Evolutionary conservation across 768 basidiomycete species (phyloP).

Genomic region (Cubamyces lactineus): DNA sequence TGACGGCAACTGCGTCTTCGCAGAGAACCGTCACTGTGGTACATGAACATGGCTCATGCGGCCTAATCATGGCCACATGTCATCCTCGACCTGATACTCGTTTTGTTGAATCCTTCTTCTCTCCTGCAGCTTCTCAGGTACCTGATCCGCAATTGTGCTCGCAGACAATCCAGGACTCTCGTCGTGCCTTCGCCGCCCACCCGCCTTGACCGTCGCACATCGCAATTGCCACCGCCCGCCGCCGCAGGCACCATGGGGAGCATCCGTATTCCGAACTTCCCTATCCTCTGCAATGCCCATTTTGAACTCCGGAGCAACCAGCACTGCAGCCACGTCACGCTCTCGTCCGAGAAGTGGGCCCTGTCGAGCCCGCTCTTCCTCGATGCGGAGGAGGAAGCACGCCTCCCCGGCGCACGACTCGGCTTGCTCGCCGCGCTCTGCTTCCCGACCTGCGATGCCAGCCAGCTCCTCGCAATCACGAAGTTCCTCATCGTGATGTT

Average conservation of each 20-base stretch:
- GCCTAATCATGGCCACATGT: constrained; percentile 21
- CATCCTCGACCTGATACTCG: constrained; percentile 7
- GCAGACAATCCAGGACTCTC: background rate
- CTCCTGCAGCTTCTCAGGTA: constrained; percentile 6
- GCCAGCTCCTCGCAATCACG: constrained; percentile 56
- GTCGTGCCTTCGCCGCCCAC: background rate
- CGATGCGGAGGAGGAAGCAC: constrained; percentile 23
- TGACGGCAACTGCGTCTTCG: constrained; percentile 2
- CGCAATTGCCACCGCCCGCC: background rate
- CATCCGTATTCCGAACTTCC: constrained; percentile 34
- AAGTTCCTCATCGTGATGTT: constrained; percentile 31
- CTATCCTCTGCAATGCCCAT: constrained; percentile 25
- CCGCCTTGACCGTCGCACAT: background rate
- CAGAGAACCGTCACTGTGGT: constrained; percentile 13
- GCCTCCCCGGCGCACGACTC: constrained; percentile 38
- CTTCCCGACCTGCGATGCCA: constrained; percentile 58
- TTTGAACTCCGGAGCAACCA: constrained; percentile 34
- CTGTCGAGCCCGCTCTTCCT: constrained; percentile 19
- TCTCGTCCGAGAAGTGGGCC: constrained; percentile 30
- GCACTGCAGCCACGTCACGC: constrained; percentile 30
- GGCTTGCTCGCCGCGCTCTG: constrained; percentile 63
- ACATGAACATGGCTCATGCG: constrained; percentile 17
- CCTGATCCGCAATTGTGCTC: constrained; percentile 4
- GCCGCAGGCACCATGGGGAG: constrained; percentile 19
- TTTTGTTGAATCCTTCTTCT: constrained; percentile 13